Evolutionary conservation across 352 stramenopile species (phyloP).

Genomic region (Pythium grandisporangium): DNA sequence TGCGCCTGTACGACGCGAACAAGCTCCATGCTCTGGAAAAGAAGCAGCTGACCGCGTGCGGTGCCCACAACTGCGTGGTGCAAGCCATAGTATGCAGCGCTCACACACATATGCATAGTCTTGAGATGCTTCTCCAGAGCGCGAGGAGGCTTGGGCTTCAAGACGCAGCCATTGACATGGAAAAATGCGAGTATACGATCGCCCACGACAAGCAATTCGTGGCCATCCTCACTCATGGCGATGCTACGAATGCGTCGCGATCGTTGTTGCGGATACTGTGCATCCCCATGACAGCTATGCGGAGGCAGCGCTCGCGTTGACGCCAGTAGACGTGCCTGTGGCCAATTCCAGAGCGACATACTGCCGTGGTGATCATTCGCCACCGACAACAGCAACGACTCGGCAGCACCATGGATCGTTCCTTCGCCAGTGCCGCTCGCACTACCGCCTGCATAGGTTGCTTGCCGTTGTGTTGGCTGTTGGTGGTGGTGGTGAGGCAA

Average conservation of each 20-base stretch:
- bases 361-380: conserved; percentile 46
- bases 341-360: conserved; percentile 81
- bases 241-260: conserved; percentile 40
- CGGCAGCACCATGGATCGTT: conserved; percentile 43
- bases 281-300: no score
- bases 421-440: conserved; percentile 19
- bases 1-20: conserved; percentile 54
- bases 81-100: conserved; percentile 43
- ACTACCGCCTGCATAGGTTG: conserved; percentile 22
- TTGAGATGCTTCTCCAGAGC: conserved; percentile 24
- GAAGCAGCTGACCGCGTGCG: conserved; percentile 43
- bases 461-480: conserved; percentile 7
- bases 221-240: conserved; percentile 55
- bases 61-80: conserved; percentile 57
- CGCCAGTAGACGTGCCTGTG: conserved; percentile 40
- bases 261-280: no score
- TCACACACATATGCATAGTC: conserved; percentile 34
- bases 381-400: conserved; percentile 49
- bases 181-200: conserved; percentile 59
- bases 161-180: conserved; percentile 37
- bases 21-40: conserved; percentile 56
- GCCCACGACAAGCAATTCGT: conserved; percentile 55
- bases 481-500: no score
- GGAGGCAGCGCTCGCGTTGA: conserved; percentile 41
- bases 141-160: conserved; percentile 63